A percentile compares a stretch with the other conserved stretches of the same genome.
Evolutionary conservation across 495 filamentous ascomycete species (phyloP).

Genomic region (Niebla homalea): DNA sequence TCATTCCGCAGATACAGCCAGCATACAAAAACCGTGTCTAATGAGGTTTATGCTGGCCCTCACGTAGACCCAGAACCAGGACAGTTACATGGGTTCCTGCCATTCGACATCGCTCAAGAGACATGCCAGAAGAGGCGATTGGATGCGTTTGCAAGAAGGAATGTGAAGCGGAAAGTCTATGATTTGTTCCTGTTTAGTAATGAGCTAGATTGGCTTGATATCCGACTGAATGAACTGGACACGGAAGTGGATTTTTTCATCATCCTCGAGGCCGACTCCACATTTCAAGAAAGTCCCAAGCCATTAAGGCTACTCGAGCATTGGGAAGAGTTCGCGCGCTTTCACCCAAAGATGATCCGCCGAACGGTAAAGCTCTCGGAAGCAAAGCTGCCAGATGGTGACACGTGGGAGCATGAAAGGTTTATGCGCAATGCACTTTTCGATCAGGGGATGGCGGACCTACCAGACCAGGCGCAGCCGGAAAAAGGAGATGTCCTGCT

Average conservation of each 20-base stretch:
- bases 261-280: constrained; percentile 36
- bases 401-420: constrained; percentile 35
- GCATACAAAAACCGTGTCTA: too few relatives aligned
- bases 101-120: constrained; percentile 5
- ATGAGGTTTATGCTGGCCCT: too few relatives aligned
- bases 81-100: neutral
- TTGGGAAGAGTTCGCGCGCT: constrained; percentile 26
- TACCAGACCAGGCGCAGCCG: constrained; percentile 20
- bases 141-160: constrained; percentile 10
- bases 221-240: constrained; percentile 39
- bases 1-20: too few relatives aligned
- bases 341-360: constrained; percentile 40
- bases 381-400: constrained; percentile 14
- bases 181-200: constrained; percentile 42
- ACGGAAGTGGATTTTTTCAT: constrained; percentile 43
- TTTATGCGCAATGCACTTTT: constrained; percentile 40
- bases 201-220: constrained; percentile 45
- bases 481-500: constrained; percentile 24
- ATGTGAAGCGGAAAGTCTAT: constrained; percentile 34
- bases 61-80: too few relatives aligned
- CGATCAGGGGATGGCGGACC: constrained; percentile 31
- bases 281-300: constrained; percentile 38
- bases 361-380: constrained; percentile 34
- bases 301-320: constrained; percentile 32
- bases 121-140: constrained; percentile 11